Conservation (phyloP, 75 land plant species). For the Cupressus sempervirens region DNA sequence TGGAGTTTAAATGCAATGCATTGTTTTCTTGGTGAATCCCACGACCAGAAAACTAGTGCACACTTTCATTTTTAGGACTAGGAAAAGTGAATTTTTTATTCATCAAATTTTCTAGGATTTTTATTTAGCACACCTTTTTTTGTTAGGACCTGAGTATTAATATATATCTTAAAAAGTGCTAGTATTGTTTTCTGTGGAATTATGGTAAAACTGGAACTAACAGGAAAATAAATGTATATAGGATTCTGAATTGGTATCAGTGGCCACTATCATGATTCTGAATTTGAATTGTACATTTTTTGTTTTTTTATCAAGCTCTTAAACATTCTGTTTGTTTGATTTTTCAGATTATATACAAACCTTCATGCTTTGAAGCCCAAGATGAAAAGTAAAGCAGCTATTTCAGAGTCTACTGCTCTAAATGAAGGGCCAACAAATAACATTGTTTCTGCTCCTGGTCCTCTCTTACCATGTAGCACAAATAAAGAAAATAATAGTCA, state of each 20-base stretch:
- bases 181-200: too few relatives aligned
- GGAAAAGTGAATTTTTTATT: neutral
- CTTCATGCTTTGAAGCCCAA: constrained; percentile 89
- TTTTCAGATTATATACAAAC: constrained; percentile 77
- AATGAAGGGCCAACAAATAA: constrained; percentile 49
- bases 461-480: constrained; percentile 26
- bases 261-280: too few relatives aligned
- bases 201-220: too few relatives aligned
- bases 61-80: too few relatives aligned
- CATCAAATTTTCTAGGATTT: neutral
- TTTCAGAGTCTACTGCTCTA: constrained; percentile 72
- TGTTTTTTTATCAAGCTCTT: neutral
- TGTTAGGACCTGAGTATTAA: neutral
- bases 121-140: too few relatives aligned
- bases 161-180: neutral
- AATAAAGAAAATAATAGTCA: constrained; percentile 29
- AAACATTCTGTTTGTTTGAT: neutral
- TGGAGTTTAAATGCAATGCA: too few relatives aligned
- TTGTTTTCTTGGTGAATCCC: too few relatives aligned
- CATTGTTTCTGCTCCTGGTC: constrained; percentile 19
- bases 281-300: too few relatives aligned
- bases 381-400: constrained; percentile 64
- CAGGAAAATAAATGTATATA: too few relatives aligned
- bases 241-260: too few relatives aligned
- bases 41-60: too few relatives aligned